Base-by-base conservation (phyloP, 106 monocot genomes). In the Platanthera zijinensis region DNA sequence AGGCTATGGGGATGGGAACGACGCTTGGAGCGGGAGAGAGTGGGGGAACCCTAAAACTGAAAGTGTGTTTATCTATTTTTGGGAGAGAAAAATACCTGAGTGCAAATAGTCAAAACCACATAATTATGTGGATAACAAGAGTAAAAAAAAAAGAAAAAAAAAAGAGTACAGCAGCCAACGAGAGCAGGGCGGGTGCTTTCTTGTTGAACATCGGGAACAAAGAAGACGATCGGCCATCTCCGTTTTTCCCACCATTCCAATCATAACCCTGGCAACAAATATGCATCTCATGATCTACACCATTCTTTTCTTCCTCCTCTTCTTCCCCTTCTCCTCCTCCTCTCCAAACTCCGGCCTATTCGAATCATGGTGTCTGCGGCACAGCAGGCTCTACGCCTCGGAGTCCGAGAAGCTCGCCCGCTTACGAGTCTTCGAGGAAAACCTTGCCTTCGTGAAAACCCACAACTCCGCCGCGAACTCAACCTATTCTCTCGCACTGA, bases 331-430 rank as follows among this genome's bases (percentile, higher is more conserved):
- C 53, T 66, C 48, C 9, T 52, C 62, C 46, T 54, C 78, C 61
- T 54, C 78, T 56, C 3, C 73, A 32, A 78, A 75, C 81, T 61
- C 80, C 52, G 69, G 56, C 64, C 81, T 73, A 56, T 91, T 91
- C 84, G 88, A 88, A 18, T 82, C 86, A 14, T 91, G 91, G 91
- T 84, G 84, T 76, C 19, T 32, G 22, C 71, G 69, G 50, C 83
- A 89, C 78, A 57, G 70, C 32, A 88, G 79, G 76, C 10, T 13
- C 50, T 91, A 88, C 88, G 57, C 86, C 66, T 85, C 91, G 22
- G 83, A 89, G 54, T 77, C 76, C 67, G 92, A 89, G 86, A 84
- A 79, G 80, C 86, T 87, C 74, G 76, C 78, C 46, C 78, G 86
- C 10, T 86, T 83, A 69, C 74, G 57, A 6, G 77, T 74, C 5